Evolutionary conservation across 2,329 filamentous ascomycete species (phyloP), one percentile per base, ranked within the genome.

Genomic region (Chlorencoelia australis): DNA sequence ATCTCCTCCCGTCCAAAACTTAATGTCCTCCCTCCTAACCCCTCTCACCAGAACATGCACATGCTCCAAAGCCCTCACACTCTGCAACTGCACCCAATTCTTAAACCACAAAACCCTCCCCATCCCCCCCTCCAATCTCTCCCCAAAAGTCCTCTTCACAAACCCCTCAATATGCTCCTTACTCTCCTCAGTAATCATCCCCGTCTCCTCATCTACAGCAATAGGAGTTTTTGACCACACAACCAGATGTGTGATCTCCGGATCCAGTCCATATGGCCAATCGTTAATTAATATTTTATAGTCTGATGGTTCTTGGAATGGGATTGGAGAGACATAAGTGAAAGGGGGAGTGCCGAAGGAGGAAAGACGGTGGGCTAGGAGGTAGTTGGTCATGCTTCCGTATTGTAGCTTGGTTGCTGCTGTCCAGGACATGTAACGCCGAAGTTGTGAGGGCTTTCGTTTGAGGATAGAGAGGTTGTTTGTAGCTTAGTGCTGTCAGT

Each of bases 51-150:
- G 55, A 21, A 96, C 76, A 59, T 96, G 89, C 52, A 95, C 79
- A 58, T 95, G 89, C 63, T 94, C 88, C 30, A 95, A 67, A 3
- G 82, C 73, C 50, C 88, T 75, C 27, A 95, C 82, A 50, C 84
- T 93, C 65, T 95, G 93, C 55, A 95, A 63, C 17, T 78, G 76
- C 41, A 76, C 78, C 87, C 87, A 94, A 51, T 95, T 95, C 69
- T 89, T 93, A 63, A 95, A 95, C 86, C 87, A 96, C 42, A 87
- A 57, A 29, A 80, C 73, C 32, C 61, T 64, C 5, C 67, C 60
- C 39, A 46, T 69, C 3, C 59, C 62, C 0, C 59, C 56, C 0
- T 67, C 69, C 9, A 83, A 61, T 19, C 59, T 61, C n/a, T 70
- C 64, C 21, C 71, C 63, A 55, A 95, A 95, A 11, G 70, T 79